Base-by-base conservation (phyloP, 2,329 filamentous ascomycete species). In the Cadophora gregata region DNA sequence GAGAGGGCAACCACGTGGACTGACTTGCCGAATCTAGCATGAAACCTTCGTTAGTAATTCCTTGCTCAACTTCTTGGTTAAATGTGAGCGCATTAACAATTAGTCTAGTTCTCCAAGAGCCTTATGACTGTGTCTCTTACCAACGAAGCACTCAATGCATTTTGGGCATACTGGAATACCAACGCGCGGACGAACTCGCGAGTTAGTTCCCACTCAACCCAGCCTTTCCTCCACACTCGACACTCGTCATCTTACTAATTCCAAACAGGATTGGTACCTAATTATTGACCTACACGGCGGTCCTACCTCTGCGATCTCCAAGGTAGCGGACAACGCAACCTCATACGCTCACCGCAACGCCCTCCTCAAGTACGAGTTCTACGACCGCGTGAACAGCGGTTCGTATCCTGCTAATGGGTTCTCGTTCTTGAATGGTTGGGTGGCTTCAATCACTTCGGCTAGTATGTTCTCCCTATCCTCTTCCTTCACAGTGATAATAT, bases 241-340 rank as follows among this genome's bases (percentile, higher is more conserved):
- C n/a, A n/a, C n/a, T n/a, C n/a, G n/a, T n/a, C n/a, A n/a, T n/a
- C n/a, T n/a, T n/a, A n/a, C n/a, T n/a, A n/a, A n/a, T n/a, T n/a
- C n/a, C 38, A 24, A 3, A 14, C 45, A 69, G 63, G 67, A 67
- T 50, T 71, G 70, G 70, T 71, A 67, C 38, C 65, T 69, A 5
- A 69, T 71, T 55, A 65, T 71, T 12, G 70, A 71, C 47, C 58
- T 69, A 3, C 69, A 72, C 31, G 70, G 70, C 1, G 70, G 70
- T 16, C 64, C 66, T 12, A 64, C 59, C 27, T 69, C 66, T 4
- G 64, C 67, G 0, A 70, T 71, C 65, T 62, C 67, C 1, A 64
- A 68, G 19, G 63, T 70, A 3, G 36, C 63, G 6, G 55, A 33
- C 6, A 51, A 68, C 19, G 59, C 56, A 16, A 69, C 68, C 5